Percentiles rank a stretch among this genome's conserved stretches.
These are phyloP conservation scores for Mycena metata DNA, from an alignment of 768 basidiomycete genomes.

Conservation along the genomic window DNA sequence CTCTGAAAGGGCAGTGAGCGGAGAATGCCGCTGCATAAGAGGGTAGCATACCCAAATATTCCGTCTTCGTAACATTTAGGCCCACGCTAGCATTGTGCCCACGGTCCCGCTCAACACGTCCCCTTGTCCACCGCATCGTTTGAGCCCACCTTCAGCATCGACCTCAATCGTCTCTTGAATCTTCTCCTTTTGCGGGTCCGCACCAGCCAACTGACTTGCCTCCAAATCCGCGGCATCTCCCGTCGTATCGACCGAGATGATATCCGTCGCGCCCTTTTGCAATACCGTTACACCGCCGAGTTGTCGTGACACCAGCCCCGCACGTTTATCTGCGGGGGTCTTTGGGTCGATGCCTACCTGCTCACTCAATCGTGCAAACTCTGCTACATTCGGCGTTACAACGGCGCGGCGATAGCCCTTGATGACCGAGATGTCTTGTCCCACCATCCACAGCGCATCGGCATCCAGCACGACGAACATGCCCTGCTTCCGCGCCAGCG, in stretches of 20 bases:
- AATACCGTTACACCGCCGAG: constrained; percentile 92
- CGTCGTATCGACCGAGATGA: constrained; percentile 84
- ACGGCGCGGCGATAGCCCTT: constrained; percentile 90
- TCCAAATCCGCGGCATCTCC: constrained; percentile 62
- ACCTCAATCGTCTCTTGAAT: constrained; percentile 74
- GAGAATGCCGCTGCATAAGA: background rate
- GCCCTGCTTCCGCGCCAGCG: constrained; percentile 76
- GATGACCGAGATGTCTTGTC: constrained; percentile 79
- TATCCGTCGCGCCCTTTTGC: constrained; percentile 88
- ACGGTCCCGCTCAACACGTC: constrained; percentile 92
- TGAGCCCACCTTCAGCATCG: constrained; percentile 83
- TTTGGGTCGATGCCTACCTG: constrained; percentile 73
- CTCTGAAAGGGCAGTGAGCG: constrained; percentile 51
- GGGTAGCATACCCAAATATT: constrained; percentile 73
- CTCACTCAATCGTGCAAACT: constrained; percentile 89
- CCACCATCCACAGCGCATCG: constrained; percentile 89
- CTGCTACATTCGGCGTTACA: constrained; percentile 94
- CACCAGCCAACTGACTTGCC: constrained; percentile 57
- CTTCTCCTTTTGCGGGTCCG: constrained; percentile 64
- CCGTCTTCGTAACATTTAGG: constrained; percentile 92
- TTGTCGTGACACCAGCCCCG: constrained; percentile 75
- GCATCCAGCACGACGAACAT: constrained; percentile 97
- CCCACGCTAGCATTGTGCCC: constrained; percentile 95
- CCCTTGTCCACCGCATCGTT: constrained; percentile 96
- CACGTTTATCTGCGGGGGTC: constrained; percentile 67